Conservation (phyloP, 2,329 filamentous ascomycete genomes). For the Dactylellina parvicollis region DNA sequence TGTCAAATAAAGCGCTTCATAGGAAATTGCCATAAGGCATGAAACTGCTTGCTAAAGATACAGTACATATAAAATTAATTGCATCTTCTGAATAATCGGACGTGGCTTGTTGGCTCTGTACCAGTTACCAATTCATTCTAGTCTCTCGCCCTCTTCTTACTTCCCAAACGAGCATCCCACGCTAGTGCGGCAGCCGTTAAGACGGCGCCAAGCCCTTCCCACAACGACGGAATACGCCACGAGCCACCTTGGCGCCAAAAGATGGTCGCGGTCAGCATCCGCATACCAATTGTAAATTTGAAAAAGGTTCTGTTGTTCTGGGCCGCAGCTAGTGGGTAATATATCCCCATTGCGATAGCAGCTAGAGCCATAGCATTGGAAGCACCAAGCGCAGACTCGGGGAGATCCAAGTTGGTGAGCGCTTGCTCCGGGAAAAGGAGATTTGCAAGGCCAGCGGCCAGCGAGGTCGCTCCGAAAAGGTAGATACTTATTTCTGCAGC, state of each 20-base stretch:
- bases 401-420: conserved; percentile 51
- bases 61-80: too few relatives aligned
- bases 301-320: conserved; percentile 60
- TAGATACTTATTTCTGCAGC: conserved; percentile 54
- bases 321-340: conserved; percentile 59
- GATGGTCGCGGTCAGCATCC: conserved; percentile 58
- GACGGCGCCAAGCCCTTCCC: conserved; percentile 59
- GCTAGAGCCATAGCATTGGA: conserved; percentile 57
- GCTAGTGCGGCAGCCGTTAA: conserved; percentile 50
- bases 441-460: conserved; percentile 55
- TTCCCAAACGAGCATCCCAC: background rate
- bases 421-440: conserved; percentile 40
- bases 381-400: conserved; percentile 52
- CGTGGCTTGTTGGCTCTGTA: too few relatives aligned
- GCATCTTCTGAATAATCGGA: too few relatives aligned
- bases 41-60: too few relatives aligned
- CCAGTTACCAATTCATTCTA: too few relatives aligned
- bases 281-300: conserved; percentile 59
- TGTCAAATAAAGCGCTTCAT: too few relatives aligned
- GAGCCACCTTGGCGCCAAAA: conserved; percentile 58
- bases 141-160: too few relatives aligned
- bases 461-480: conserved; percentile 56
- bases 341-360: conserved; percentile 60
- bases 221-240: conserved; percentile 58
- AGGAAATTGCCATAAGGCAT: too few relatives aligned